These are phyloP conservation scores for Trametes polyzona DNA, from an alignment of 1,284 basidiomycete genomes.

Conservation along the genomic window DNA sequence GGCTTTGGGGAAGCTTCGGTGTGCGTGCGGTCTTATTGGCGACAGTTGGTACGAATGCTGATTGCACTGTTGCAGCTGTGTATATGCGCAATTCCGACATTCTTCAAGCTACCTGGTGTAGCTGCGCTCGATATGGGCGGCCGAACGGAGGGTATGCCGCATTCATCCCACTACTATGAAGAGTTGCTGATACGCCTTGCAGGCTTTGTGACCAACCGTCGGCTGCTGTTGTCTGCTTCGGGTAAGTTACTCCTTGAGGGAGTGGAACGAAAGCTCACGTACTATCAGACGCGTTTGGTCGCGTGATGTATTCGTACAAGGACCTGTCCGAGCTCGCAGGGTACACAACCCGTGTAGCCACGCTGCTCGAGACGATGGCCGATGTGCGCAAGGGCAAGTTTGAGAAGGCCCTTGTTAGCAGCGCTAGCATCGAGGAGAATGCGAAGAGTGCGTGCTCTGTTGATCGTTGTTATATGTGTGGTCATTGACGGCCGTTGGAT, in stretches of 20 bases:
- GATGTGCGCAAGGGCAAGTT: slow-evolving; percentile 87
- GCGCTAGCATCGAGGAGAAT: slow-evolving; percentile 79
- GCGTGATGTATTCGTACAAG: slow-evolving; percentile 96
- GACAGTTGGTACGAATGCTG: not conserved
- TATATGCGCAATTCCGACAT: slow-evolving; percentile 94
- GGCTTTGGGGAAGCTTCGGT: slow-evolving; percentile 96
- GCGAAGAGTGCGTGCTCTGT: slow-evolving; percentile 62
- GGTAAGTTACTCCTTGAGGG: slow-evolving; percentile 41
- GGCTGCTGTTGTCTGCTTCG: slow-evolving; percentile 84
- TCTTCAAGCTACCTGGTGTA: slow-evolving; percentile 84
- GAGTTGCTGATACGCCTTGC: not conserved
- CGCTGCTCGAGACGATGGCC: slow-evolving; percentile 90
- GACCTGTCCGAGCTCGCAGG: slow-evolving; percentile 95
- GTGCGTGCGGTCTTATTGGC: slow-evolving; percentile 43
- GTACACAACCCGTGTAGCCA: slow-evolving; percentile 91
- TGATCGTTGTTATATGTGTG: not conserved
- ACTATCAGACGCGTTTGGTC: slow-evolving; percentile 70
- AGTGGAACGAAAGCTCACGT: not conserved
- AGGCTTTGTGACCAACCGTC: slow-evolving; percentile 94
- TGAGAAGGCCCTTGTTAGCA: slow-evolving; percentile 86
- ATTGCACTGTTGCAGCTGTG: slow-evolving; percentile 57
- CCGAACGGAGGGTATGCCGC: slow-evolving; percentile 77
- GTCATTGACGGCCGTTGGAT: not conserved
- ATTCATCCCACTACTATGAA: not conserved
- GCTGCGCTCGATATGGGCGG: slow-evolving; percentile 75